Percentiles rank a stretch among this genome's conserved stretches.
Evolutionary conservation across 139 green algal genomes (phyloP).

Genomic region (Penium margaritaceum): DNA sequence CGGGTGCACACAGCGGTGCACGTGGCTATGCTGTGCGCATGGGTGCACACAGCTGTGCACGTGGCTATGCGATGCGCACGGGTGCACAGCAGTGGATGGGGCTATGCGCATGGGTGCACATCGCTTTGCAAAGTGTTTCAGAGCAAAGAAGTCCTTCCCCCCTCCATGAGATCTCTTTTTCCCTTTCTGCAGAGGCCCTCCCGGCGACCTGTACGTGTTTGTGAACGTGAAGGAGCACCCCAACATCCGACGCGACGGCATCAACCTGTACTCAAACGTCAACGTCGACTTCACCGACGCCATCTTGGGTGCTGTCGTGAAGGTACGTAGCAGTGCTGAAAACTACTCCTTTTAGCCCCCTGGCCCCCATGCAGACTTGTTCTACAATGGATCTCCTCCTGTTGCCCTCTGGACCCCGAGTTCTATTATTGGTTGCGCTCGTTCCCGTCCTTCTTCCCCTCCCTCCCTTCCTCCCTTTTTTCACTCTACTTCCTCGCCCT

Average conservation of each 20-base stretch:
- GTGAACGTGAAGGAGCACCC: constrained; percentile 74
- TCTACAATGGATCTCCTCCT: not conserved
- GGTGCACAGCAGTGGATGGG: no score
- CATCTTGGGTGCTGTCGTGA: constrained; percentile 80
- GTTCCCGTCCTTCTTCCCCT: no score
- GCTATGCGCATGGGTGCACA: no score
- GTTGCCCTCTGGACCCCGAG: not conserved
- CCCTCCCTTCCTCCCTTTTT: no score
- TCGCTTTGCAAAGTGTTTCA: no score
- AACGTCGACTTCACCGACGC: constrained; percentile 76
- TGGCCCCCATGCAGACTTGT: not conserved
- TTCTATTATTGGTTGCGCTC: not conserved
- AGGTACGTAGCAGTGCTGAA: constrained; percentile 37
- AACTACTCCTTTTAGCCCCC: not conserved
- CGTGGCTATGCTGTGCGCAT: no score
- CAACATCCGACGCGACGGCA: constrained; percentile 76
- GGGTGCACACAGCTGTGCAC: no score
- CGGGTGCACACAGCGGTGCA: no score
- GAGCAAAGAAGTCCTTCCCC: no score
- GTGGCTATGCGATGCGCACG: no score
- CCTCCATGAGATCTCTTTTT: not conserved
- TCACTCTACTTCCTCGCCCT: no score
- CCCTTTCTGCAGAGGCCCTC: constrained; percentile 33
- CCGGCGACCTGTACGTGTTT: constrained; percentile 92
- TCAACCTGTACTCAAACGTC: constrained; percentile 79